Evolutionary conservation across 257 asterid genomes (phyloP), one percentile per base, ranked within the genome.

Genomic region (Penstemon barbatus): DNA sequence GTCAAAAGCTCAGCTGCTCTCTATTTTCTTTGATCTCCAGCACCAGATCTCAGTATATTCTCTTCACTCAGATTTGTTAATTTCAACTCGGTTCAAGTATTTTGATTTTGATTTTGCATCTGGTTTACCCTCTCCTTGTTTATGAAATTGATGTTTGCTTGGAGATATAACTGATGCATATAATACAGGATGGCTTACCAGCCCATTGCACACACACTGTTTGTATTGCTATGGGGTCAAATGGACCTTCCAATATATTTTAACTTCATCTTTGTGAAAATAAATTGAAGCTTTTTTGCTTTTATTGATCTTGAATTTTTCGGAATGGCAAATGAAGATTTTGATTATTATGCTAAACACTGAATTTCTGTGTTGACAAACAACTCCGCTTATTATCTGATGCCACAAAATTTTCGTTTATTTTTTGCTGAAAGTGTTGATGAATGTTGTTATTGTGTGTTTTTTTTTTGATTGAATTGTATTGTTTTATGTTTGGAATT

Each of bases 381-480:
- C 25, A 44, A 80, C 91, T 84, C 94, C 88, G 90, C 89, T 87
- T 88, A 83, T 83, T 88, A 78, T 89, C 89, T 78, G 96, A 89
- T 86, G 93, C 89, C 83, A 45, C 66, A n/a, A 11, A 6, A 68
- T 7, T 13, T 19, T 6, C 50, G 43, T 45, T 2, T 33, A 11
- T n/a, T 52, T 62, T 42, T 41, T 72, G 11, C 25, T 25, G 13
- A 43, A 15, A 60, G 53, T 46, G 0, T 51, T 7, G 11, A 10
- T 5, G 1, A 6, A 2, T n/a, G 7, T 39, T 25, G 0, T 38
- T 25, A 25, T 25, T 25, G 33, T 25, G 33, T 25, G 33, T 2
- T 1, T 25, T 25, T 25, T 25, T 25, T 25, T 25, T 25, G 0
- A 1, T 2, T 25, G 33, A 25, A 25, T 25, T 25, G 1, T 25